Evolutionary conservation across 345 rosid species (phyloP).

Genomic region (Hibiscus mutabilis): DNA sequence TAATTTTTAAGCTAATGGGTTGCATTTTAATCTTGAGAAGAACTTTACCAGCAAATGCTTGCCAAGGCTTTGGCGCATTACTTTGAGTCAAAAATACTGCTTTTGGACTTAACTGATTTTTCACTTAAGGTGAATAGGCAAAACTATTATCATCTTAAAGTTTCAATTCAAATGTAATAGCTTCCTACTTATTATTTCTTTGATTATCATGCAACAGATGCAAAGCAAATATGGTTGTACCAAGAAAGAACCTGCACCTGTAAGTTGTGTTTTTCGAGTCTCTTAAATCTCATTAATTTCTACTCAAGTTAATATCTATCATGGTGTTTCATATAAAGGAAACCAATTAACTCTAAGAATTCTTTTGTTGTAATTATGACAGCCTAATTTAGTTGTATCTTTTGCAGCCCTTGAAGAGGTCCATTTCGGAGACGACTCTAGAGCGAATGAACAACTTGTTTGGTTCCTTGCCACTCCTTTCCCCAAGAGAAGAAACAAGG

Average conservation of each 20-base stretch:
- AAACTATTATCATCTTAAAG: neutral
- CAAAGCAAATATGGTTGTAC: constrained; percentile 80
- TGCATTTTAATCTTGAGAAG: constrained; percentile 28
- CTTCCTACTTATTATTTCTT: constrained; percentile 13
- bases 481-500: neutral
- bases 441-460: neutral
- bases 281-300: constrained; percentile 4
- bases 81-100: constrained; percentile 72
- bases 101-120: constrained; percentile 70
- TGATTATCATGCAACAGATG: constrained; percentile 43
- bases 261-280: constrained; percentile 28
- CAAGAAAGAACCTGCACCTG: constrained; percentile 63
- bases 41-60: constrained; percentile 85
- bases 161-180: neutral
- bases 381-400: neutral
- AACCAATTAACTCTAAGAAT: neutral
- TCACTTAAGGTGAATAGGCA: constrained; percentile 47
- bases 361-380: neutral
- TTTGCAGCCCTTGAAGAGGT: neutral
- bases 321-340: neutral
- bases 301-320: neutral
- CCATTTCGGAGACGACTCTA: neutral
- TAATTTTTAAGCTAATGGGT: constrained; percentile 10
- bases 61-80: constrained; percentile 81
- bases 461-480: neutral